Conservation (phyloP, 2,329 filamentous ascomycete genomes). For the Cladosporium phlei region DNA sequence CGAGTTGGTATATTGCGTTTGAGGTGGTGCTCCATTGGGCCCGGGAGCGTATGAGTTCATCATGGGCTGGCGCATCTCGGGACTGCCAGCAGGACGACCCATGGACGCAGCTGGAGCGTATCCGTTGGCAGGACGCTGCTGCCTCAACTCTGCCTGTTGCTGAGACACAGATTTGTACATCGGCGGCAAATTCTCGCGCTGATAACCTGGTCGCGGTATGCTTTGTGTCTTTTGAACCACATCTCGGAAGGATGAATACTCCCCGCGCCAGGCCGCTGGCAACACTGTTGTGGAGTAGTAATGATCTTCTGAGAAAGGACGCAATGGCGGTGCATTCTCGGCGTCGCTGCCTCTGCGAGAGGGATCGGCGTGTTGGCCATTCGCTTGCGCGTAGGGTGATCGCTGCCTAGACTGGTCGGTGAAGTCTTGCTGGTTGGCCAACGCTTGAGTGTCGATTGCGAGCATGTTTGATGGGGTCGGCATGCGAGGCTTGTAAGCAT, state of each 20-base stretch:
- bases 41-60: conserved; percentile 3
- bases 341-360: conserved; percentile 2
- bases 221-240: conserved; percentile 28
- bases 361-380: not conserved
- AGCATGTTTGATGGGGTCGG: conserved; percentile 25
- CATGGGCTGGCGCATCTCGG: not conserved
- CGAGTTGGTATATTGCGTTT: conserved; percentile 23
- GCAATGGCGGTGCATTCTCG: conserved; percentile 22
- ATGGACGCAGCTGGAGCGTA: conserved; percentile 3
- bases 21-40: conserved; percentile 8
- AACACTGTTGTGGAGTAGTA: conserved; percentile 34
- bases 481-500: conserved; percentile 36
- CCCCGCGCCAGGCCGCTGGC: conserved; percentile 33
- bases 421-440: conserved; percentile 29
- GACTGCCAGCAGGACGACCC: conserved; percentile 1
- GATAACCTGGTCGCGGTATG: conserved; percentile 25
- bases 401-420: conserved; percentile 19
- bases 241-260: conserved; percentile 31
- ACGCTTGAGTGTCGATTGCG: conserved; percentile 27
- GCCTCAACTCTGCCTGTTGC: conserved; percentile 24
- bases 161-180: conserved; percentile 25
- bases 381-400: not conserved
- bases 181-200: conserved; percentile 19
- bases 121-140: conserved; percentile 8
- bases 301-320: conserved; percentile 33